Percentiles rank a stretch among this genome's conserved stretches.
phyloP scores from a whole-genome alignment of 306 rosid species.

The Begonia fuchsioides region DNA sequence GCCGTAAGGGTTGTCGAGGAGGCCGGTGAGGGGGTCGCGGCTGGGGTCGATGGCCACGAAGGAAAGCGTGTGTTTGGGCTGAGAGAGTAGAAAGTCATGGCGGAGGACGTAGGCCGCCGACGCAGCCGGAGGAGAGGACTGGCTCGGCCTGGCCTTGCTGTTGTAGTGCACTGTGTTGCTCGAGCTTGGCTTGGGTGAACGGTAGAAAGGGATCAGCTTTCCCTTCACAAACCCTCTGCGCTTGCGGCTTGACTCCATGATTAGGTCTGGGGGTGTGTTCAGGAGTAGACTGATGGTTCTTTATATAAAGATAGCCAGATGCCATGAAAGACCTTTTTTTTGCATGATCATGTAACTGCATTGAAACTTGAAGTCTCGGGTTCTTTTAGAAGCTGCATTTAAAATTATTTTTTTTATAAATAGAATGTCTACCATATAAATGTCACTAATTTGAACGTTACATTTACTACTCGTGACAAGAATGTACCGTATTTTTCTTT shows the following conservation, averaged over 20 bases:
- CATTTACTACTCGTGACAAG: too few relatives aligned
- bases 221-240: constrained; percentile 49
- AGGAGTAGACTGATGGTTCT: too few relatives aligned
- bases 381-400: too few relatives aligned
- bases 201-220: constrained; percentile 35
- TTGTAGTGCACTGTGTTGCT: constrained; percentile 15
- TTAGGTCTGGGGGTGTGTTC: too few relatives aligned
- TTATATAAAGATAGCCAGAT: too few relatives aligned
- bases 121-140: constrained; percentile 19
- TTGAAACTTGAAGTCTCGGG: too few relatives aligned
- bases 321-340: too few relatives aligned
- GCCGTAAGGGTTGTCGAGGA: constrained; percentile 21
- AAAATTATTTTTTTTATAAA: too few relatives aligned
- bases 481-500: too few relatives aligned
- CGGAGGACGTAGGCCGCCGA: constrained; percentile 33
- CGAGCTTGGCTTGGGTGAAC: constrained; percentile 34
- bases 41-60: constrained; percentile 16
- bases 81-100: constrained; percentile 17
- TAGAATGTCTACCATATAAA: too few relatives aligned
- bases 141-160: constrained; percentile 38
- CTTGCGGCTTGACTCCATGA: constrained; percentile 37
- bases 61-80: constrained; percentile 29
- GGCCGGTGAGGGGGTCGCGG: constrained; percentile 8
- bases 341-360: too few relatives aligned
- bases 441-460: too few relatives aligned